Evolutionary conservation across 2,329 filamentous ascomycete species (phyloP), one percentile per base, ranked within the genome.

Genomic region (Colletotrichum musicola): DNA sequence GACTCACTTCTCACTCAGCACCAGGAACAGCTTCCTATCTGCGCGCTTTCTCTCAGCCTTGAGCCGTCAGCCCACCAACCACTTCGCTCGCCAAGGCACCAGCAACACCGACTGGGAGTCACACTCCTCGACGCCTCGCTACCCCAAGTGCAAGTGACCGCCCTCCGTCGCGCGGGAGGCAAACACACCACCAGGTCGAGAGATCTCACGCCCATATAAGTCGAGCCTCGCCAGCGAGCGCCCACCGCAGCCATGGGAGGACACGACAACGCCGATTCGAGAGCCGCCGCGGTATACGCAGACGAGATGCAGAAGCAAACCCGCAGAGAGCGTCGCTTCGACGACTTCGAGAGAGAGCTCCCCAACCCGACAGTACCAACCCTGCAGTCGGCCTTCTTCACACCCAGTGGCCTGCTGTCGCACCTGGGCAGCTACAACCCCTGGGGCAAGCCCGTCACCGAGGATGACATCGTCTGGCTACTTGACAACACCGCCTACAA

Each of bases 401-500:
- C 75, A n/a, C 68, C 76, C 40, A 75, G 75, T 44, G 70, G 81
- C 40, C 62, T 87, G 54, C 76, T 90, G 27, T 85, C 85, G 2
- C 84, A 85, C 62, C 78, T 90, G 1, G 84, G 85, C 22, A 77
- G 78, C 56, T 77, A 77, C 64, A 91, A 90, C 74, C 90, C 91
- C 1, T 81, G 90, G 13, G 84, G 87, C 1, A 86, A 86, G 53
- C 81, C 84, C 40, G 87, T 93, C 54, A 86, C 89, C 62, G 83
- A 85, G 16, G 81, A 88, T 46, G 92, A 97, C 77, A 89, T 88
- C 14, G 90, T 98, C 47, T 98, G 95, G 95, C 83, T 98, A 7
- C 84, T 98, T 55, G 94, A 98, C 82, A 97, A 96, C 75, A 95
- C 93, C 3, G 95, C 94, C 4, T 95, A 92, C 77, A 88, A 89